These are phyloP conservation scores for Colletotrichum melonis DNA, from an alignment of 2,329 filamentous ascomycete genomes.

Conservation along the genomic window DNA sequence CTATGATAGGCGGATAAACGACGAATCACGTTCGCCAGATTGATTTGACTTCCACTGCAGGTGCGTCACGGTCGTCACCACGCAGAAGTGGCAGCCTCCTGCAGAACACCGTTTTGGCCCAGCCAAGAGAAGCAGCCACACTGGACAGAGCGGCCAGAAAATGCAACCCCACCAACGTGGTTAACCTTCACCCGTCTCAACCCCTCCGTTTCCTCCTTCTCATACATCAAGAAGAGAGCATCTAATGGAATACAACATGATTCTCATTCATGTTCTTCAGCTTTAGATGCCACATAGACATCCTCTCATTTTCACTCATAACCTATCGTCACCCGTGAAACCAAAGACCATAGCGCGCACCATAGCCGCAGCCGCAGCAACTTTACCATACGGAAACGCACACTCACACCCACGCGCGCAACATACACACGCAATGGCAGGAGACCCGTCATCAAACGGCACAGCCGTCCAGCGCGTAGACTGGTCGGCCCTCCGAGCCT, in stretches of 20 bases:
- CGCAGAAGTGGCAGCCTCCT: background rate
- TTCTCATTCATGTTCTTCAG: background rate
- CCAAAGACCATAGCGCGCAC: background rate
- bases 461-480: conserved; percentile 35
- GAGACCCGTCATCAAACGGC: background rate
- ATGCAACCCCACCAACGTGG: background rate
- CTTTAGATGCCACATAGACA: background rate
- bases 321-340: background rate
- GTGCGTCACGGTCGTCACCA: background rate
- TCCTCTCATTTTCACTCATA: background rate
- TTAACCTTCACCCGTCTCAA: background rate
- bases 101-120: background rate
- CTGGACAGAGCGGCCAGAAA: background rate
- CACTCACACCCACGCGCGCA: background rate
- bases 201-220: background rate
- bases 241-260: background rate
- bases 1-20: background rate
- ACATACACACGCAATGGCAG: background rate
- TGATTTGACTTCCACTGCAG: background rate
- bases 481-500: conserved; percentile 51
- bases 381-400: too few relatives aligned
- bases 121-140: background rate
- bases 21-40: background rate
- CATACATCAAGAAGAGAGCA: background rate
- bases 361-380: background rate